Evolutionary conservation across 129 eudicot genomes (phyloP), one percentile per base, ranked within the genome.

Genomic region (Chrysanthemum seticuspe): DNA sequence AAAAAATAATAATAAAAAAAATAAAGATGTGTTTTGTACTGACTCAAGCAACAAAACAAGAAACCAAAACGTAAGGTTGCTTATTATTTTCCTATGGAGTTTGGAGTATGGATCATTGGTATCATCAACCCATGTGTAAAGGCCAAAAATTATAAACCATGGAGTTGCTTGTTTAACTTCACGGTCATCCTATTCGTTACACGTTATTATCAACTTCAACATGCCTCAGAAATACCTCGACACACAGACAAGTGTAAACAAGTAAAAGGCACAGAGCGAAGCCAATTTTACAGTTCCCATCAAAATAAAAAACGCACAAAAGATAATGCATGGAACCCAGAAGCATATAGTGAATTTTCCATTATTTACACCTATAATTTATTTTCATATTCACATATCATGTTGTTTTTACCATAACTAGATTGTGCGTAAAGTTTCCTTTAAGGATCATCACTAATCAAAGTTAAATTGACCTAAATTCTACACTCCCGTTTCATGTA

Each of bases 91-190:
- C 8, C 29, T 27, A 21, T 23, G 47, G 68, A 62, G 13, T 67
- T 40, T 40, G 10, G 10, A 40, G 47, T 40, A 67, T 67, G 59
- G 47, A 49, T 67, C 72, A 50, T 13, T 21, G 6, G 19, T 45
- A 66, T 67, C 57, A 67, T 13, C 59, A 68, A 68, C 18, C n/a
- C 11, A 68, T 48, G 59, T 50, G 45, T 13, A 10, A 67, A 45
- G 50, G 2, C 44, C 44, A 51, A 12, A 13, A 2, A 0, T 51
- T 31, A 44, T 65, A 65, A 10, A 65, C 52, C 70, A 65, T 15
- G 54, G 68, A 49, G 13, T 63, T 31, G 15, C 15, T 27, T 10
- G 15, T 62, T 6, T 12, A 9, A 29, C 18, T 62, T 48, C 15
- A 6, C 34, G 48, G 47, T 40, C 10, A 40, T 40, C 8, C 44